Evolutionary conservation across 257 asterid genomes (phyloP).

Genomic region (Scutellaria minor): DNA sequence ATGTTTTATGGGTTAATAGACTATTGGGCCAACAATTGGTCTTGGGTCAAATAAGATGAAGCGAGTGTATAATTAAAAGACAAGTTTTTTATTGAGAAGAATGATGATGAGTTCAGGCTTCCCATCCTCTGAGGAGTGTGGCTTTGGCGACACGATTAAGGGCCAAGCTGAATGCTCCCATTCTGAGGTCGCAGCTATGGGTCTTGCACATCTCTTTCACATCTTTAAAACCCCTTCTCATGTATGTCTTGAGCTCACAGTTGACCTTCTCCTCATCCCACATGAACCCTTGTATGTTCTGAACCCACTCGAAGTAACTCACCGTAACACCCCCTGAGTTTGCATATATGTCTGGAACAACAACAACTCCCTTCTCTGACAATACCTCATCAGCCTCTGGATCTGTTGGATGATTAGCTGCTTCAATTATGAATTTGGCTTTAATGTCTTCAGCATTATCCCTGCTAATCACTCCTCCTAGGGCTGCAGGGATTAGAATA

Average conservation of each 20-base stretch:
- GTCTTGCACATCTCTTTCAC: constrained; percentile 85
- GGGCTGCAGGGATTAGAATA: constrained; percentile 90
- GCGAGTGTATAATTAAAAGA: too few relatives aligned
- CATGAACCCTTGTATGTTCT: constrained; percentile 98
- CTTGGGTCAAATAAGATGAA: too few relatives aligned
- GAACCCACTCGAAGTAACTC: constrained; percentile 94
- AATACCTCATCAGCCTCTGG: constrained; percentile 94
- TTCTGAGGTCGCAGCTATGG: constrained; percentile 73
- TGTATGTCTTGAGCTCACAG: constrained; percentile 74
- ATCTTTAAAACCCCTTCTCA: constrained; percentile 70
- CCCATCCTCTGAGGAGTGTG: constrained; percentile 94
- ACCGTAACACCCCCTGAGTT: constrained; percentile 89
- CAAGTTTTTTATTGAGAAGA: too few relatives aligned
- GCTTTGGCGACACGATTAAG: constrained; percentile 92
- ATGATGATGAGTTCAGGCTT: constrained; percentile 45
- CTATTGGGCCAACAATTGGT: too few relatives aligned
- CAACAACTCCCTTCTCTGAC: constrained; percentile 71
- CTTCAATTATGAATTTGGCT: constrained; percentile 83
- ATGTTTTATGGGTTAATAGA: too few relatives aligned
- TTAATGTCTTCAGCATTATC: constrained; percentile 78
- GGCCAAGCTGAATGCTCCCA: constrained; percentile 94
- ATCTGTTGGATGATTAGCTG: constrained; percentile 91
- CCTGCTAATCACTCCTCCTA: constrained; percentile 90
- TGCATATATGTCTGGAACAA: constrained; percentile 84
- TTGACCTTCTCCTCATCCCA: constrained; percentile 96